Evolutionary conservation across 208 protist species (phyloP), one percentile per base, ranked within the genome.

Genomic region (Acanthamoeba royreba): DNA sequence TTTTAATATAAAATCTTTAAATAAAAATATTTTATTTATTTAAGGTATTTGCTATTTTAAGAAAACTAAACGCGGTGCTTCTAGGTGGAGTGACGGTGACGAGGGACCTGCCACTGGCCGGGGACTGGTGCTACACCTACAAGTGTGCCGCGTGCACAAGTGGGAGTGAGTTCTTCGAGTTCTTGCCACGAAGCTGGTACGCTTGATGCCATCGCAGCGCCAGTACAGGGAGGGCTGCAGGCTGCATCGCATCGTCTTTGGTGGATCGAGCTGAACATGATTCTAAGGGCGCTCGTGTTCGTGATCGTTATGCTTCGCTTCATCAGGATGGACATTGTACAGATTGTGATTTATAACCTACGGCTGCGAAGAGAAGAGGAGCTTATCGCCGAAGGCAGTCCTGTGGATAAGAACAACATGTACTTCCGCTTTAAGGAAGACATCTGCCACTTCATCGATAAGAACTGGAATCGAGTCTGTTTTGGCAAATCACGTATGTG

Each of bases 401-500:
- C n/a, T 3, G 38, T 69, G 25, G 55, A 45, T n/a, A 72, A 43
- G 28, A 25, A 79, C 45, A 63, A 90, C 25, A 81, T 89, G 49
- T 95, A 93, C 28, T 94, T 95, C 69, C 40, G 47, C 66, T 83
- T 95, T 3, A 93, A 95, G 40, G 61, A 94, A 33, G 90, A 95
- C n/a, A 95, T 95, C n/a, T 45, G 93, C 49, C 69, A 87, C 40
- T 92, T 95, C 58, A 85, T 95, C 31, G 94, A 95, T 45, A 61
- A 94, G 33, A 94, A 95, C 91, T 95, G 94, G 94, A 53, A 93
- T 66, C 35, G 93, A 46, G 53, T 95, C 22, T 95, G 94, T 83
- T 85, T 52, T 87, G 94, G 93, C 93, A 95, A 95, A 43, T 94
- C 93, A 33, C 93, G 93, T 95, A 95, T 49, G 83, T 93, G n/a